Evolutionary conservation across 2,329 filamentous ascomycete species (phyloP), one percentile per base, ranked within the genome.

Genomic region (Fusarium sterilihyphosum): DNA sequence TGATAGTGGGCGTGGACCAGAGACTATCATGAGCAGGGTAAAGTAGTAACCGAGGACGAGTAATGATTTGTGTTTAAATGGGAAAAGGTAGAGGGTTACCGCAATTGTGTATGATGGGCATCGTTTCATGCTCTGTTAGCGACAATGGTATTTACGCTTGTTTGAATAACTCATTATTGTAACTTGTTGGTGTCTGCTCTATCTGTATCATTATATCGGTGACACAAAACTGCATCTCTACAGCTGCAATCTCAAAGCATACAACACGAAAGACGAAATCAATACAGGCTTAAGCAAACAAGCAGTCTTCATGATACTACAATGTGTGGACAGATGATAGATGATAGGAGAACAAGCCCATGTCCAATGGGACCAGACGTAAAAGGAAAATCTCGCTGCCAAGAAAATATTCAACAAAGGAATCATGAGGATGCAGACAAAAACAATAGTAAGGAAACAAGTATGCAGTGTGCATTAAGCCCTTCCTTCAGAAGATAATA

Each of bases 1-100:
- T 76, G 92, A 93, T 67, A 91, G 95, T 4, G 92, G 93, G 71
- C 89, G 95, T 72, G 95, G 94, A 2, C 84, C 90, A 24, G 96
- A 98, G 84, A 98, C 96, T 6, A 94, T 99, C 72, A 98, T 99
- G 96, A 92, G 93, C 72, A 96, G 94, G 84, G 90, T 98, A 56
- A 96, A 95, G 84, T 97, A 95, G 84, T 97, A 80, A 57, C 10
- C 41, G n/a, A 35, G 24, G 76, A 61, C 43, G 47, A 65, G 24
- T 56, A 20, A 50, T 62, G 54, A 63, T 57, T 64, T 26, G 61
- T 47, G 38, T 47, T 50, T 38, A 43, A 47, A 70, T 43, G 50
- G 37, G 56, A 63, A 52, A 67, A 47, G 44, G 52, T n/a, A 54
- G 47, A 54, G 35, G 26, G 56, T 18, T 35, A 46, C 52, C 68